Evolutionary conservation across 495 filamentous ascomycete genomes (phyloP), one percentile per base, ranked within the genome.

Genomic region (Clavariopsis aquatica): DNA sequence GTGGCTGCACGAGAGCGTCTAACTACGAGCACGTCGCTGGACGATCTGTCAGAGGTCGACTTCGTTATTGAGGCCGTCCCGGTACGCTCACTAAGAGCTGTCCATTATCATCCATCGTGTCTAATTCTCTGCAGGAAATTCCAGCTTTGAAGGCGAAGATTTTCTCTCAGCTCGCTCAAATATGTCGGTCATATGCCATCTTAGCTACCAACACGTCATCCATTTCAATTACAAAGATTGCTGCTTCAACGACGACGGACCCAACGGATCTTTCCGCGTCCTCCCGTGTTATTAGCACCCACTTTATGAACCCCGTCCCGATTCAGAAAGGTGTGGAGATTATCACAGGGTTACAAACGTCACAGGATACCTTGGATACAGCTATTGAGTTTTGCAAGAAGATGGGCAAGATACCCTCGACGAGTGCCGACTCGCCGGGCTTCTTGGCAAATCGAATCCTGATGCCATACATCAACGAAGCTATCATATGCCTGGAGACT

Each of bases 401-500:
- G 52, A 96, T 99, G 90, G 93, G 92, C 60, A 99, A 99, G 80
- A 84, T 96, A 56, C 80, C 93, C 7, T 92, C 91, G 1, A 81
- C 88, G 36, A 94, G 89, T 23, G 90, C 88, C 47, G 94, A 99
- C 74, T 85, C 89, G 0, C 94, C 94, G 0, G 94, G 94, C 1
- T 99, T 99, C 79, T 78, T 99, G 2, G 95, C 94, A 17, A 99
- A 99, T 71, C 82, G 94, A 12, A 98, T 99, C 53, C 78, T 99
- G 65, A 97, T 99, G 94, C 94, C 94, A 0, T 99, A 99, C 74
- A 96, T 99, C 79, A 99, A 99, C 75, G 94, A 99, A 78, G 94
- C 94, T 1, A 81, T 99, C 38, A 96, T 96, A 62, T 99, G 94
- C 76, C 80, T 99, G 7, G 94, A 99, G 75, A 98, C 94, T 1